These are phyloP conservation scores for Phaffia australis DNA, from an alignment of 768 basidiomycete genomes.

Conservation along the genomic window DNA sequence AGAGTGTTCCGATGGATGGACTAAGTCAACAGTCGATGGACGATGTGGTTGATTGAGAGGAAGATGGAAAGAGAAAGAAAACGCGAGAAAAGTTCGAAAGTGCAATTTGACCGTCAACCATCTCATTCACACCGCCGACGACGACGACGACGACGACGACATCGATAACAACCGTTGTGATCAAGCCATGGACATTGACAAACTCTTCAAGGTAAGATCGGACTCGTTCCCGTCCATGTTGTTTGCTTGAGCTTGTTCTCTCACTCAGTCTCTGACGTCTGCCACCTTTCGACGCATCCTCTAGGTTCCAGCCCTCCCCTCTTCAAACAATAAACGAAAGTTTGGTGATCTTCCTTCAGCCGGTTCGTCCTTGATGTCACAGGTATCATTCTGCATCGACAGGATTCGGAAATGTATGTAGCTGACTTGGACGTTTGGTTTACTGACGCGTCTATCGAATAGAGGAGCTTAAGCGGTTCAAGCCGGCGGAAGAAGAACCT, in stretches of 20 bases:
- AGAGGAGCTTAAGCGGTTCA: constrained; percentile 32
- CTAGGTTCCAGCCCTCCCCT: constrained; percentile 46
- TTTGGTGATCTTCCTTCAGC: constrained; percentile 27
- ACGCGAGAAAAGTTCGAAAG: constrained; percentile 3
- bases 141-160: background rate
- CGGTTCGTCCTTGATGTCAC: constrained; percentile 25
- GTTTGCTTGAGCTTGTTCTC: constrained; percentile 25
- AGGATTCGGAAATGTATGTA: constrained; percentile 17
- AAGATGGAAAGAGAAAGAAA: background rate
- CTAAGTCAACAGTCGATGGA: background rate
- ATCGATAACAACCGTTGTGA: background rate
- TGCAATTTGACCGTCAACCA: background rate
- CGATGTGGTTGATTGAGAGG: constrained; percentile 2
- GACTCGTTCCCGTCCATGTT: constrained; percentile 25
- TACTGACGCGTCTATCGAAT: constrained; percentile 49
- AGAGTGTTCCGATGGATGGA: background rate
- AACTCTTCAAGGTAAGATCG: constrained; percentile 32
- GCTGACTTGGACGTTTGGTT: constrained; percentile 27
- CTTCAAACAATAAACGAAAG: constrained; percentile 30
- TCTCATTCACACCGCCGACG: background rate
- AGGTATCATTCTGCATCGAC: constrained; percentile 8
- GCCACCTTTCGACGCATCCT: constrained; percentile 45
- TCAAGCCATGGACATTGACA: constrained; percentile 33
- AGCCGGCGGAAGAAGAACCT: constrained; percentile 36
- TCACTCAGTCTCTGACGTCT: background rate